A percentile compares a stretch with the other conserved stretches of the same genome.
These are phyloP conservation scores for Chamaecrista fasciculata DNA, from an alignment of 306 rosid species.

Conservation along the genomic window DNA sequence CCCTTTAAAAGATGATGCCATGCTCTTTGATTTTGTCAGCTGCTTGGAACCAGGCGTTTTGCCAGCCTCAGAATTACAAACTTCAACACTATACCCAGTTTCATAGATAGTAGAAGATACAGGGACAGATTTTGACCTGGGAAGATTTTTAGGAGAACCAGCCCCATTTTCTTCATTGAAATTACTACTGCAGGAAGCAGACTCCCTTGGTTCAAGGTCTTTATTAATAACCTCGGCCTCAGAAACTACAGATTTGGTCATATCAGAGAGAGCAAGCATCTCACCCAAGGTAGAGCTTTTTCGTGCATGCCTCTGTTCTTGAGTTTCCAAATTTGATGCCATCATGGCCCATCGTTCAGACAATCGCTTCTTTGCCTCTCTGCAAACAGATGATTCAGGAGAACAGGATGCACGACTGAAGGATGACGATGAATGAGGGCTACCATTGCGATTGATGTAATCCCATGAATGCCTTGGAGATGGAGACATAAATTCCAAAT, in stretches of 20 bases:
- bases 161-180: conserved; percentile 40
- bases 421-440: conserved; percentile 73
- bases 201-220: conserved; percentile 51
- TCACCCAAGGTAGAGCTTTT: conserved; percentile 89
- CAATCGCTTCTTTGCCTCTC: conserved; percentile 91
- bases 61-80: conserved; percentile 41
- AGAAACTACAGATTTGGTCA: conserved; percentile 51
- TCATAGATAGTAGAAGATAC: conserved; percentile 52
- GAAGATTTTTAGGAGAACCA: conserved; percentile 52
- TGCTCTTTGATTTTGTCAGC: conserved; percentile 58
- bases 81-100: conserved; percentile 41
- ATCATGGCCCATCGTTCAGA: conserved; percentile 92
- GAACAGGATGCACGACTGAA: conserved; percentile 73
- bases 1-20: conserved; percentile 74
- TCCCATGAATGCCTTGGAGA: conserved; percentile 89
- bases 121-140: conserved; percentile 82
- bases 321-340: conserved; percentile 54
- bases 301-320: conserved; percentile 51
- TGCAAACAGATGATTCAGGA: conserved; percentile 86
- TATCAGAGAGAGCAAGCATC: conserved; percentile 81
- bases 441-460: conserved; percentile 49
- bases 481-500: conserved; percentile 69
- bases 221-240: conserved; percentile 37
- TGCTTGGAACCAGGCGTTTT: conserved; percentile 44
- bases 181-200: conserved; percentile 44